Evolutionary conservation across 169 alveolate species (phyloP), one percentile per base, ranked within the genome.

Genomic region (Miamiensis avidus): DNA sequence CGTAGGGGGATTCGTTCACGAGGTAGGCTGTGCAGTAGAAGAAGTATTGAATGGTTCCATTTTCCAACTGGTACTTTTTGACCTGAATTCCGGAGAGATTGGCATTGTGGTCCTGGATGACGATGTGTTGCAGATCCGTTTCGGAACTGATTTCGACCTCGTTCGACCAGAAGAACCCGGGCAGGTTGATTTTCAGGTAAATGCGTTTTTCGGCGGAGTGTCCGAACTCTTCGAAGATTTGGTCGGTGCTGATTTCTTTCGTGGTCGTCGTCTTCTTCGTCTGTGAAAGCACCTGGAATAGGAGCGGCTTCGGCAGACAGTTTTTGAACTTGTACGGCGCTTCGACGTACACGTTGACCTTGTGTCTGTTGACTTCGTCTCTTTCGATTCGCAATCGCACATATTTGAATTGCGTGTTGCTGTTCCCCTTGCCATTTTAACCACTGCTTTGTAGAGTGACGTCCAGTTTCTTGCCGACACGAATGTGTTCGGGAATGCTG

Each of bases 141-240:
- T 72, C 84, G 25, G 34, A n/a, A 29, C 64, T 34, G 6, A 79
- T 34, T 31, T 79, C 65, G 1, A 34, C 75, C 65, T 79, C 84
- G 29, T 34, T 49, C 34, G 76, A 34, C 84, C 84, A 79, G 65
- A 79, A 79, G 31, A 34, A 74, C n/a, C 84, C 84, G n/a, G 84
- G 84, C 27, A 79, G 29, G 1, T 79, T 25, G 0, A 79, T 79
- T 64, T 79, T 79, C 27, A 79, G 11, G 65, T 34, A 79, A 26
- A 74, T 29, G 4, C 64, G 29, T 79, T 74, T 79, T 4, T 74
- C 31, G 29, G 34, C 27, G 0, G 84, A 34, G 76, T 33, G 31
- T 25, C 64, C 65, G n/a, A 49, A 79, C 28, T 34, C 65, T 65
- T 79, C 84, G 31, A 49, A 79, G 0, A 29, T 72, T 4, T 79